phyloP scores from a whole-genome alignment of 139 green algal species.

The Volvox reticuliferus region DNA sequence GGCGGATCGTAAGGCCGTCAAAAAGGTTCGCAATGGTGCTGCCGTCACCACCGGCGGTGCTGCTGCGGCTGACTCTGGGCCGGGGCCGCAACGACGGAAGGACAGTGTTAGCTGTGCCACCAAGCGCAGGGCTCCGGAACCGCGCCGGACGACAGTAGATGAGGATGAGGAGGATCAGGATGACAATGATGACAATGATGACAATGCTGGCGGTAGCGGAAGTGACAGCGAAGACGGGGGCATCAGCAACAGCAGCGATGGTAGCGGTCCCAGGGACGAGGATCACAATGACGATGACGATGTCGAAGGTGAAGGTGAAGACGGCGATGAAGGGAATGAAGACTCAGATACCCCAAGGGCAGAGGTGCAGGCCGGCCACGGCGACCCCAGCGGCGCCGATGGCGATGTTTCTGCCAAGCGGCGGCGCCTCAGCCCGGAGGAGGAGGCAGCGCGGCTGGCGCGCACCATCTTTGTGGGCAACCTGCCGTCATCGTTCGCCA shows the following conservation, averaged over 20 bases:
- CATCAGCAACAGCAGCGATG: neutral
- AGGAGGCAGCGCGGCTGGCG: constrained; percentile 69
- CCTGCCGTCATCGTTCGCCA: constrained; percentile 73
- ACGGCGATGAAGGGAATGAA: neutral
- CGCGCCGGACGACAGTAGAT: neutral
- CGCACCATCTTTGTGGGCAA: constrained; percentile 96
- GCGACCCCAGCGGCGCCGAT: neutral
- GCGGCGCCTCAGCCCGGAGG: constrained; percentile 34
- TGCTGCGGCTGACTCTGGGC: too few species aligned
- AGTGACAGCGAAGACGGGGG: neutral
- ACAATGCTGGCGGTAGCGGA: neutral
- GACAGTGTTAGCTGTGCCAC: neutral
- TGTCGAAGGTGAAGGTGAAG: neutral
- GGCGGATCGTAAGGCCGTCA: neutral
- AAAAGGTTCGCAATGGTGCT: neutral
- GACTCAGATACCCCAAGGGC: neutral
- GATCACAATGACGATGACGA: neutral
- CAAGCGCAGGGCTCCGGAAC: neutral
- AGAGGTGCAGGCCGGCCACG: neutral
- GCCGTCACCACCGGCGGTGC: neutral
- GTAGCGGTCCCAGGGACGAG: neutral
- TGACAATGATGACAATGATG: neutral
- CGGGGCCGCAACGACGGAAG: neutral
- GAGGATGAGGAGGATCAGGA: neutral
- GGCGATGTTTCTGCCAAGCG: neutral